Conservation (phyloP, 345 rosid species). For the Salix caprea region DNA sequence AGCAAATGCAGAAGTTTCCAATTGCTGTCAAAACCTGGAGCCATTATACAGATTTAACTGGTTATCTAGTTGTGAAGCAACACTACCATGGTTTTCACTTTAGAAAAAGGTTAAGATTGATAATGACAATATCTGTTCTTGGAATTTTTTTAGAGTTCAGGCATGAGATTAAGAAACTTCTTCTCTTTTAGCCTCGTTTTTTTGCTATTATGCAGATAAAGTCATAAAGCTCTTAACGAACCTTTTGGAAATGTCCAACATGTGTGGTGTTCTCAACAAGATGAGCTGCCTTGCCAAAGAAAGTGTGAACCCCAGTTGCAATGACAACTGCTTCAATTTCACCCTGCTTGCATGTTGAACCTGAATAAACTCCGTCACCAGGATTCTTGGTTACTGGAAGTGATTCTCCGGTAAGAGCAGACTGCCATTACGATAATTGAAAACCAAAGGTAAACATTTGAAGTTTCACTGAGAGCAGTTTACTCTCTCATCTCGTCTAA, state of each 20-base stretch:
- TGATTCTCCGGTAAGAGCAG: slow-evolving; percentile 55
- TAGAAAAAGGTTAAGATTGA: background rate
- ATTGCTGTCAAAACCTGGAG: slow-evolving; percentile 36
- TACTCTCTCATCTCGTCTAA: too few species aligned
- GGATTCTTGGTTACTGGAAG: slow-evolving; percentile 40
- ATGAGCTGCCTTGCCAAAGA: slow-evolving; percentile 43
- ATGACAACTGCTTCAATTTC: slow-evolving; percentile 38
- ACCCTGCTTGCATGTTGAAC: slow-evolving; percentile 47
- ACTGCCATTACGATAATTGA: slow-evolving; percentile 20
- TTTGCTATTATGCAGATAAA: background rate
- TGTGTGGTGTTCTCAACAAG: slow-evolving; percentile 38
- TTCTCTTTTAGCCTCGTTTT: background rate
- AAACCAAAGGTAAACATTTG: background rate
- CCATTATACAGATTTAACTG: slow-evolving; percentile 3
- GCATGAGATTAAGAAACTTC: background rate
- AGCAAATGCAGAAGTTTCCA: slow-evolving; percentile 44
- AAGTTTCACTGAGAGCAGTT: background rate
- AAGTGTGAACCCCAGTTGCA: slow-evolving; percentile 40
- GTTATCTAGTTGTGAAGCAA: background rate
- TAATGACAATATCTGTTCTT: background rate
- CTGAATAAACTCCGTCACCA: slow-evolving; percentile 32
- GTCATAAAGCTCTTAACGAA: background rate
- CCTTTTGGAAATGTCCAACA: slow-evolving; percentile 38
- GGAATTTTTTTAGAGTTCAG: background rate
- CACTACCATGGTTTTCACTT: background rate